Conservation (phyloP, 176 grass and related monocot genomes). For the Eleusine coracana region DNA sequence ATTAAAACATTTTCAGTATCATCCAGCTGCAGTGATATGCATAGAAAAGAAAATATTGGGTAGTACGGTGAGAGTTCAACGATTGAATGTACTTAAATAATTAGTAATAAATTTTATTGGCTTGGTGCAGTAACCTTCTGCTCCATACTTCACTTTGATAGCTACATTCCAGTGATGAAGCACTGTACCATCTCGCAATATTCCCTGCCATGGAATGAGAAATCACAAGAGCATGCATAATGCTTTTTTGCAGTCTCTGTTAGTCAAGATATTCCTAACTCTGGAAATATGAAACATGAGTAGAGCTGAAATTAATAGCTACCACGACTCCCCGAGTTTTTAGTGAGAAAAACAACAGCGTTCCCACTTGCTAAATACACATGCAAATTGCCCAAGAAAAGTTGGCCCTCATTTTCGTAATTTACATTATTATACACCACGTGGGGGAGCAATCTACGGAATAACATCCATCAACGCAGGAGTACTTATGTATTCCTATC, state of each 20-base stretch:
- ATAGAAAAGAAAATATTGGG: neutral
- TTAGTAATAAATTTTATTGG: slow-evolving; percentile 91
- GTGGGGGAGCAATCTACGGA: no score
- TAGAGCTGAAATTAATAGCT: slow-evolving; percentile 16
- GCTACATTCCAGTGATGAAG: slow-evolving; percentile 88
- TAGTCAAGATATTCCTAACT: neutral
- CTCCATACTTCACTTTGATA: slow-evolving; percentile 57
- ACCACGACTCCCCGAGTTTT: neutral
- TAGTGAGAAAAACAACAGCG: neutral
- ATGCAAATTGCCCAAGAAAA: no score
- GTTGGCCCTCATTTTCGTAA: no score
- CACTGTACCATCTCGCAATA: slow-evolving; percentile 56
- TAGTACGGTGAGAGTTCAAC: slow-evolving; percentile 12
- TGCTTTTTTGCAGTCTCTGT: no score
- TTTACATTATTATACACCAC: no score
- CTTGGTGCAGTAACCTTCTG: slow-evolving; percentile 49
- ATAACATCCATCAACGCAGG: no score
- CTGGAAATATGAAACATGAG: slow-evolving; percentile 36
- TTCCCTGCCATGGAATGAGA: no score
- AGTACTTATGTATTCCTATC: no score
- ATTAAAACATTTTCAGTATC: slow-evolving; percentile 30
- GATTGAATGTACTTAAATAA: slow-evolving; percentile 69
- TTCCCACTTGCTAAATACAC: no score
- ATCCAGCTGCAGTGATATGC: slow-evolving; percentile 20
- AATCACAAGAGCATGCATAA: no score